Evolutionary conservation across 176 grass and related monocot genomes (phyloP).

Genomic region (Musa acuminata): DNA sequence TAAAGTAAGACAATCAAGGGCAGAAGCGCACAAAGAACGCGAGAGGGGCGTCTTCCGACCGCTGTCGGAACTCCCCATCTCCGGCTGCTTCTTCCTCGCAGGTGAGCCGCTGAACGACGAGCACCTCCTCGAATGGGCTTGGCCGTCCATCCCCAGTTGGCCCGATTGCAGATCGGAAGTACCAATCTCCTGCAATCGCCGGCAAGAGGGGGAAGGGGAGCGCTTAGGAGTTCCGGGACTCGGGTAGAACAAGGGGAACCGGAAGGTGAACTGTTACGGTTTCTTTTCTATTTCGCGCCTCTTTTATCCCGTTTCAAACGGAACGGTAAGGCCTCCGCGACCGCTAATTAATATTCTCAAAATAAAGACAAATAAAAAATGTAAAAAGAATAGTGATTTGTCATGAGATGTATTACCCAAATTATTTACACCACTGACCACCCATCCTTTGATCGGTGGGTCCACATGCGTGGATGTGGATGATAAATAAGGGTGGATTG

Average conservation of each 20-base stretch:
- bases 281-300: background rate
- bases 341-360: background rate
- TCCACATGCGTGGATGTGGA: too few relatives aligned
- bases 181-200: background rate
- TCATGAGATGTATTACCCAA: too few relatives aligned
- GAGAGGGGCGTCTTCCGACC: slow-evolving; percentile 15
- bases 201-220: background rate
- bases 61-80: background rate
- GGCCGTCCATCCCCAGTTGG: slow-evolving; percentile 2
- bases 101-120: slow-evolving; percentile 19
- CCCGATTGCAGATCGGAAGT: background rate
- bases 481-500: too few relatives aligned
- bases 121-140: slow-evolving; percentile 15
- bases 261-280: background rate
- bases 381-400: too few relatives aligned
- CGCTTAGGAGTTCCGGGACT: too few relatives aligned
- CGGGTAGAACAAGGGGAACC: too few relatives aligned
- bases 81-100: slow-evolving; percentile 1
- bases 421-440: too few relatives aligned
- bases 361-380: background rate
- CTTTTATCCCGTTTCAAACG: background rate
- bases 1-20: background rate
- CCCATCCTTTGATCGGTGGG: too few relatives aligned
- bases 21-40: slow-evolving; percentile 23
- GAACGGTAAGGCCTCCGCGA: background rate